A percentile compares a stretch with the other conserved stretches of the same genome.
phyloP scores from a whole-genome alignment of 176 grass and related monocot species.

The Bolboschoenus planiculmis region DNA sequence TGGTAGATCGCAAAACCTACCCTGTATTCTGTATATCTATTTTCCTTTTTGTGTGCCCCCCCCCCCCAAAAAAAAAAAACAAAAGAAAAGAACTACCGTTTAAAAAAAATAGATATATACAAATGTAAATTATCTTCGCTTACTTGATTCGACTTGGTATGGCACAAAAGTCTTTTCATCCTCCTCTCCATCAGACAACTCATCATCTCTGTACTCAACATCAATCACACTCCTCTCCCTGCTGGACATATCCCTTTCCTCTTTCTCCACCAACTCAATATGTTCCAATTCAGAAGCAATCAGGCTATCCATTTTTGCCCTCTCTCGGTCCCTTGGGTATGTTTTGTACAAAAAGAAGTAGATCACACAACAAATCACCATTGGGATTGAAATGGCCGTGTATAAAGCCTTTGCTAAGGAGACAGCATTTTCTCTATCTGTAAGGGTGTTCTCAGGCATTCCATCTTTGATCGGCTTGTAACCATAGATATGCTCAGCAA shows the following conservation, averaged over 20 bases:
- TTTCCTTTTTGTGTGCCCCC: neutral
- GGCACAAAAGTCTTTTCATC: constrained; percentile 35
- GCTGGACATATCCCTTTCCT: neutral
- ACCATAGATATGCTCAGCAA: constrained; percentile 59
- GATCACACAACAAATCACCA: constrained; percentile 75
- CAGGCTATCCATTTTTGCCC: constrained; percentile 66
- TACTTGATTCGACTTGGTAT: constrained; percentile 17
- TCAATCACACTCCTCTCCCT: constrained; percentile 37
- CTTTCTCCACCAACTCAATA: constrained; percentile 35
- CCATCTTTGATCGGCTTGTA: constrained; percentile 42
- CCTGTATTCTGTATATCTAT: neutral
- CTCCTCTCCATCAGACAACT: constrained; percentile 18
- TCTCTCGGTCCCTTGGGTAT: constrained; percentile 70
- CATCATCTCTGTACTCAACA: constrained; percentile 38
- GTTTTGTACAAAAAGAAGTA: constrained; percentile 59
- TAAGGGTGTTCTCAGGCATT: constrained; percentile 2
- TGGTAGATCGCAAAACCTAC: neutral
- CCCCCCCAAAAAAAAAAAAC: neutral
- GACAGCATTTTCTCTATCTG: constrained; percentile 47
- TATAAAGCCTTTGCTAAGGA: constrained; percentile 77
- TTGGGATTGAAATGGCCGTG: constrained; percentile 63
- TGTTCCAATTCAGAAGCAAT: constrained; percentile 55
- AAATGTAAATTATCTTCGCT: neutral
- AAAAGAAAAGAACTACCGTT: neutral
- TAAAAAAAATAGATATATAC: neutral